These are phyloP conservation scores for Steccherinum ochraceum DNA, from an alignment of 768 basidiomycete species.

Conservation along the genomic window DNA sequence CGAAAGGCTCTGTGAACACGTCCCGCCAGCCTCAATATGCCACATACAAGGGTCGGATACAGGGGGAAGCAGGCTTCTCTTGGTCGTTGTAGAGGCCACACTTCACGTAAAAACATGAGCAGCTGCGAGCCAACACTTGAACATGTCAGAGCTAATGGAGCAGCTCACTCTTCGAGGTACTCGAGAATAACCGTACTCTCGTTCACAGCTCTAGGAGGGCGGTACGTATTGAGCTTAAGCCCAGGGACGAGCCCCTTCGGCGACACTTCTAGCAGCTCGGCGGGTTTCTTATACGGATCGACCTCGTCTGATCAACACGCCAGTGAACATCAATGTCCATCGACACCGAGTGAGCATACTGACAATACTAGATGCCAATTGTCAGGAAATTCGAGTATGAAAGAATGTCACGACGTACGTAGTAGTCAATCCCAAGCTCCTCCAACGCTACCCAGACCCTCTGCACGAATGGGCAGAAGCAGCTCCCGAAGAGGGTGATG, in stretches of 20 bases:
- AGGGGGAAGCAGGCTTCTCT: conserved; percentile 52
- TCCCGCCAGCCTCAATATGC: background rate
- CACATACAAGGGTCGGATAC: conserved; percentile 51
- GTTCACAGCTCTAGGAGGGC: conserved; percentile 58
- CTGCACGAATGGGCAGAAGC: conserved; percentile 82
- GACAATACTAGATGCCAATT: conserved; percentile 2
- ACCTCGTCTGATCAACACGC: conserved; percentile 78
- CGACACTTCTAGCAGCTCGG: conserved; percentile 72
- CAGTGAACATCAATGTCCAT: background rate
- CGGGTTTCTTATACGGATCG: conserved; percentile 77
- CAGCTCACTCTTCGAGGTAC: conserved; percentile 65
- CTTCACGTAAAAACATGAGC: conserved; percentile 27
- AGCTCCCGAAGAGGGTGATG: conserved; percentile 64
- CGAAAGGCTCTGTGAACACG: conserved; percentile 1
- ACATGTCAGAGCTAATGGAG: no score
- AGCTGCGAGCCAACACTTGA: no score
- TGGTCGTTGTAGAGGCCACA: conserved; percentile 41
- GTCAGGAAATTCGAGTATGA: no score
- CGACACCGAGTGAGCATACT: conserved; percentile 34
- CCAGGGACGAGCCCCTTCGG: conserved; percentile 81
- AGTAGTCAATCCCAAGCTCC: conserved; percentile 63
- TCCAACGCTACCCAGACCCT: conserved; percentile 75
- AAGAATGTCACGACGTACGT: conserved; percentile 33
- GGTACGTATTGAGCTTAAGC: conserved; percentile 45
- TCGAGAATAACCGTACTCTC: conserved; percentile 79